Evolutionary conservation across 2,329 filamentous ascomycete species (phyloP).

Genomic region (Neofusicoccum parvum): DNA sequence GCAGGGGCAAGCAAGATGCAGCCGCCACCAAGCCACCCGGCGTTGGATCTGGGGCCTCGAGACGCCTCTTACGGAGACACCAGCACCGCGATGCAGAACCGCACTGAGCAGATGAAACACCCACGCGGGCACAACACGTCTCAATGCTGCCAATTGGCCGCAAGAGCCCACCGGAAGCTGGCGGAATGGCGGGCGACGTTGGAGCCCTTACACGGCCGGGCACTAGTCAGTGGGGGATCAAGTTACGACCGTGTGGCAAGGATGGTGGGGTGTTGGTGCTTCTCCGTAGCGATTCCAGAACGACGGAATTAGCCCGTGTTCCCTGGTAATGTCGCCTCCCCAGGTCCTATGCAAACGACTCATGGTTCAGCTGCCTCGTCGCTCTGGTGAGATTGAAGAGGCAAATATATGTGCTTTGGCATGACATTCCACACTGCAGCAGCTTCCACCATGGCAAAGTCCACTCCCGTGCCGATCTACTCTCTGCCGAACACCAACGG

Average conservation of each 20-base stretch:
- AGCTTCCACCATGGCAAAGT: not conserved
- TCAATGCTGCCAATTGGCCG: not conserved
- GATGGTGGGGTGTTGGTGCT: not conserved
- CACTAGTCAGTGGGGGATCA: not conserved
- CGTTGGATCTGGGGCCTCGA: not conserved
- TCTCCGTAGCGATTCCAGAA: not conserved
- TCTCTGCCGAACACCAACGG: not conserved
- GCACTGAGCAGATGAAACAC: not conserved
- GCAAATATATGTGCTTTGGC: not conserved
- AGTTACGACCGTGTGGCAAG: not conserved
- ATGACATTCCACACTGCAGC: not conserved
- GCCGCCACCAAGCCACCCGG: not conserved
- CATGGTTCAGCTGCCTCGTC: not conserved
- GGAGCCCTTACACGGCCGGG: not conserved
- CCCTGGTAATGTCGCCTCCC: not conserved
- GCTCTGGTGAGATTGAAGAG: not conserved
- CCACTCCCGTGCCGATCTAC: not conserved
- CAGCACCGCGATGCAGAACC: not conserved
- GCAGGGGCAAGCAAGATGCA: not conserved
- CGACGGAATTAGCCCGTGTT: not conserved
- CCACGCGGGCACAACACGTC: not conserved
- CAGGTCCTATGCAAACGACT: not conserved
- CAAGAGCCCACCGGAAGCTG: not conserved
- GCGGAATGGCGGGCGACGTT: not conserved
- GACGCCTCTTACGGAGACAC: not conserved